Percentiles rank a stretch among this genome's conserved stretches.
Evolutionary conservation across 2,329 filamentous ascomycete species (phyloP).

Genomic region (Fusarium sambucinum): DNA sequence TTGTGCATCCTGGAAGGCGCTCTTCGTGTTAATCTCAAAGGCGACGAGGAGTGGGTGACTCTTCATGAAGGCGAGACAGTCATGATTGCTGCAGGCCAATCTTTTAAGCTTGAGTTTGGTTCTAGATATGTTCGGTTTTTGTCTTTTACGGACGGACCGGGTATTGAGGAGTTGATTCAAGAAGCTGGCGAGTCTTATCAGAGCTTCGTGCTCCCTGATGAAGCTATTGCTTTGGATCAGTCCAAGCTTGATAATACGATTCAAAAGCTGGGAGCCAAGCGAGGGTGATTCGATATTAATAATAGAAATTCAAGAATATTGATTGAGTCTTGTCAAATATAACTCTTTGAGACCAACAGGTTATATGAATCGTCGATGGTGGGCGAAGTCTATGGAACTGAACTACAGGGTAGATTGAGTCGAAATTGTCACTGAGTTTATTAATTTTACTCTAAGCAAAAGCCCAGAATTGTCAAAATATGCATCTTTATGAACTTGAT

Average conservation of each 20-base stretch:
- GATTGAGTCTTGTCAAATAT: too few species aligned
- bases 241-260: background rate
- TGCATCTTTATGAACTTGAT: too few species aligned
- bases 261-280: constrained; percentile 5
- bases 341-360: too few species aligned
- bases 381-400: too few species aligned
- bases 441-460: too few species aligned
- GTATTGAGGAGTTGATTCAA: constrained; percentile 61
- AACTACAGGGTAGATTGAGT: too few species aligned
- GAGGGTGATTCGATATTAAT: too few species aligned
- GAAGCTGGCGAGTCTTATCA: constrained; percentile 52
- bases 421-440: too few species aligned
- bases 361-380: too few species aligned
- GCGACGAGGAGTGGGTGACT: constrained; percentile 40
- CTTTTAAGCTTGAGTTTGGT: constrained; percentile 59
- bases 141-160: constrained; percentile 62
- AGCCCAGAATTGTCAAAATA: too few species aligned
- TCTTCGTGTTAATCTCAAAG: constrained; percentile 55
- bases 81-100: constrained; percentile 60
- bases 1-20: constrained; percentile 62
- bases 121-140: constrained; percentile 62
- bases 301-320: too few species aligned
- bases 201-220: constrained; percentile 56
- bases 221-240: constrained; percentile 14
- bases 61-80: constrained; percentile 61